Evolutionary conservation across 306 rosid species (phyloP).

Genomic region (Prunus mume): DNA sequence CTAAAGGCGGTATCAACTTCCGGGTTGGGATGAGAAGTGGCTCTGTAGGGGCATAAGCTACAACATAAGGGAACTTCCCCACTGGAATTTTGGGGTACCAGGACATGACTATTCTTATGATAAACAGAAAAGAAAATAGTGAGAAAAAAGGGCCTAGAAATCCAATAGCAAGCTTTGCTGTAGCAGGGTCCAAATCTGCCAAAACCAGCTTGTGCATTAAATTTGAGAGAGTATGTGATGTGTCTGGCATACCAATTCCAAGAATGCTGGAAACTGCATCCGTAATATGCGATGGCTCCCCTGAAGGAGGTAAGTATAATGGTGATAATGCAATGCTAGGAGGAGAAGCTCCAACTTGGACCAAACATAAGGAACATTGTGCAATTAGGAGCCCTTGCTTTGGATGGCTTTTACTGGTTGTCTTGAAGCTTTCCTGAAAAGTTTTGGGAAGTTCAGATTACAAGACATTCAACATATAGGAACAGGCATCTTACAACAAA

Average conservation of each 20-base stretch:
- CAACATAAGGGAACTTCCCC: conserved; percentile 76
- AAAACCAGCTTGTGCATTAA: conserved; percentile 34
- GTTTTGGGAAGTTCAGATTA: too few relatives aligned
- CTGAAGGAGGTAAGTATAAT: background rate
- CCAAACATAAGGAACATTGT: conserved; percentile 38
- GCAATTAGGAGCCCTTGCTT: conserved; percentile 16
- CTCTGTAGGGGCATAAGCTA: conserved; percentile 93
- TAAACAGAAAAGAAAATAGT: conserved; percentile 63
- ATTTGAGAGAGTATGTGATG: conserved; percentile 29
- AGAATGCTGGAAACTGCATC: conserved; percentile 21
- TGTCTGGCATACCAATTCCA: conserved; percentile 25
- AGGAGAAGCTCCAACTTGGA: conserved; percentile 23
- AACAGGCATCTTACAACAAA: too few relatives aligned
- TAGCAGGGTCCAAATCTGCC: conserved; percentile 78
- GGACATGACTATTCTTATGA: conserved; percentile 87
- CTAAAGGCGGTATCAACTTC: conserved; percentile 87
- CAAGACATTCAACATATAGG: too few relatives aligned
- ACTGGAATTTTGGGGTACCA: conserved; percentile 92
- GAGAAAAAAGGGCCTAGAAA: conserved; percentile 83
- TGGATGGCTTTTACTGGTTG: conserved; percentile 27
- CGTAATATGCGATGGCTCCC: conserved; percentile 17
- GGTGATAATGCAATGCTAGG: conserved; percentile 16
- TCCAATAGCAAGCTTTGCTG: conserved; percentile 68
- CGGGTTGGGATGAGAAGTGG: conserved; percentile 75
- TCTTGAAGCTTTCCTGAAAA: conserved; percentile 51